Percentiles rank a stretch among this genome's conserved stretches.
Evolutionary conservation across 208 protist genomes (phyloP).

Genomic region (Porcisia hertigi): DNA sequence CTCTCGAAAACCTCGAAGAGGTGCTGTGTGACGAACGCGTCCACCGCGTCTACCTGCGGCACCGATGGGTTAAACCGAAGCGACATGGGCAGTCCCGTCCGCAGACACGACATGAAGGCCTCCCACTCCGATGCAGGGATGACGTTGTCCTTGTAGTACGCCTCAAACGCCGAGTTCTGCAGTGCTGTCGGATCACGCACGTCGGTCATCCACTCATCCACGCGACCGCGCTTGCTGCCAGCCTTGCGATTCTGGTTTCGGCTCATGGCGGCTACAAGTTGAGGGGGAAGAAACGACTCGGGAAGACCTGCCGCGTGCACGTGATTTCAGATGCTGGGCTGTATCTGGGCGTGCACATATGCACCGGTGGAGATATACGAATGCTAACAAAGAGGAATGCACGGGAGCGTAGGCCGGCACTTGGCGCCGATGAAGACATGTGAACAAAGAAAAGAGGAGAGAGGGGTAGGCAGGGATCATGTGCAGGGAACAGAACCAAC

Average conservation of each 20-base stretch:
- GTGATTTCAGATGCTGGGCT: neutral
- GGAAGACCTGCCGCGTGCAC: neutral
- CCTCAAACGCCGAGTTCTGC: constrained; percentile 65
- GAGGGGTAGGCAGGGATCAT: neutral
- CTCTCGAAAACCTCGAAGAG: constrained; percentile 53
- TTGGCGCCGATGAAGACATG: neutral
- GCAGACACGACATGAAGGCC: constrained; percentile 60
- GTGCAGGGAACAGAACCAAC: neutral
- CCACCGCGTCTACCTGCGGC: constrained; percentile 37
- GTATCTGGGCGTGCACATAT: neutral
- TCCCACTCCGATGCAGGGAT: constrained; percentile 64
- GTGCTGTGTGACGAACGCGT: constrained; percentile 40
- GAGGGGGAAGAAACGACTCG: neutral
- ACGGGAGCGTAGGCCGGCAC: neutral
- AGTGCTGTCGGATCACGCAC: constrained; percentile 54
- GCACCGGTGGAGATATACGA: neutral
- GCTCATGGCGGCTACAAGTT: constrained; percentile 37
- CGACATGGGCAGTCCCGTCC: constrained; percentile 71
- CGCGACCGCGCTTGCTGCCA: constrained; percentile 59
- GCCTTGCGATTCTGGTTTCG: constrained; percentile 75
- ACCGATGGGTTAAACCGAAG: constrained; percentile 58
- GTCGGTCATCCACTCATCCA: constrained; percentile 71
- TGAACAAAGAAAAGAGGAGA: constrained; percentile 5
- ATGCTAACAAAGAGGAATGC: constrained; percentile 3
- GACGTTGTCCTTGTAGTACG: constrained; percentile 75